Conservation (phyloP, 345 rosid species). For the Pistacia integerrima region DNA sequence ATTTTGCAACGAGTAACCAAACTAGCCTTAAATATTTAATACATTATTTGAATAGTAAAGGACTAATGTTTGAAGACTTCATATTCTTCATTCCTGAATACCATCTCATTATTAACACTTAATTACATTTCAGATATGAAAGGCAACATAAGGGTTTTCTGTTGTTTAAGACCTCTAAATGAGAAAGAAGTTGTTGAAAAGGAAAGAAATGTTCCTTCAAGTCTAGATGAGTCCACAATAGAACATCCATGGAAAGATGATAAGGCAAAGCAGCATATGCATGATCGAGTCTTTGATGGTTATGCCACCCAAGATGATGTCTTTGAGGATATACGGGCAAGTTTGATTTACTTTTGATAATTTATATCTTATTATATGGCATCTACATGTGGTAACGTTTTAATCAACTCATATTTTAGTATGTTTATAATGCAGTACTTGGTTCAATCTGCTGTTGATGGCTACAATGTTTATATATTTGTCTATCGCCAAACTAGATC, state of each 20-base stretch:
- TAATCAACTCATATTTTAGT: neutral
- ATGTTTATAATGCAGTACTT: constrained; percentile 54
- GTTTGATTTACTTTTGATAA: constrained; percentile 18
- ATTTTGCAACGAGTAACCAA: neutral
- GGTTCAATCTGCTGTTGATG: constrained; percentile 96
- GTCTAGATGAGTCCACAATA: constrained; percentile 81
- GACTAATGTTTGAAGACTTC: neutral
- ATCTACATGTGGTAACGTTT: neutral
- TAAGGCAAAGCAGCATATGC: constrained; percentile 79
- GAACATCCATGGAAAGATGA: constrained; percentile 97
- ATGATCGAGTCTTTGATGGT: constrained; percentile 89
- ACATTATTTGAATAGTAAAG: neutral
- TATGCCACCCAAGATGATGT: constrained; percentile 74
- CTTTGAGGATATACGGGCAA: constrained; percentile 88
- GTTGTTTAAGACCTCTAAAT: constrained; percentile 82
- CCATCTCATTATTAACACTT: constrained; percentile 5
- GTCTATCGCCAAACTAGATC: constrained; percentile 99
- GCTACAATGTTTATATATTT: constrained; percentile 95
- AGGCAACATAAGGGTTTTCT: constrained; percentile 90
- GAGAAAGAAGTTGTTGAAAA: constrained; percentile 72
- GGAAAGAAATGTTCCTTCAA: constrained; percentile 46
- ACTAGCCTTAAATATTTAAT: neutral
- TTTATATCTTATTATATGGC: neutral
- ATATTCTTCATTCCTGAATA: neutral
- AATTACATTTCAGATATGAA: constrained; percentile 73